Base-by-base conservation (phyloP, 2,329 filamentous ascomycete genomes). In the Fonsecaea pedrosoi region DNA sequence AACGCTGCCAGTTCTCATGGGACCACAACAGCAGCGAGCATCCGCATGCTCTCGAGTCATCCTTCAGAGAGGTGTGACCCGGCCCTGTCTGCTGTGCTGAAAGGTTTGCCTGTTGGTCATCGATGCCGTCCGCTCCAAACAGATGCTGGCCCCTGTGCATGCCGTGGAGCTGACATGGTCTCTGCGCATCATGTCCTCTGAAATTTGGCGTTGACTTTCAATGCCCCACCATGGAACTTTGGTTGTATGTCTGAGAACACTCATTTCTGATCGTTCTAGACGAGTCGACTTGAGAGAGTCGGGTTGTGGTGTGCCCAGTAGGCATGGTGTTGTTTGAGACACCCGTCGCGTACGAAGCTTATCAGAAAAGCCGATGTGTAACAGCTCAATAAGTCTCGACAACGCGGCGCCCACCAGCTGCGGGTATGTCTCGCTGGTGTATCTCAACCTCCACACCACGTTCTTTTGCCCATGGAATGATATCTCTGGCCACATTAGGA, bases 401-500 rank as follows among this genome's bases (percentile, higher is more conserved):
- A 2, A 50, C 9, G 10, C 21, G 45, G 21, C 45, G 45, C 9
- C 45, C 45, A 50, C 21, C 25, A 21, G 8, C 45, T 12, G 21
- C 5, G 12, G 45, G 21, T 5, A 13, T 12, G 18, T 30, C 18
- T 25, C 9, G 8, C 10, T 21, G 13, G 21, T n/a, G 42, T 15
- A 56, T 38, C 15, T 56, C 12, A 30, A 70, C 54, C 35, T 65
- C 35, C 10, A 67, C 64, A 1, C 62, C 61, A 8, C 61, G 61
- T 25, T 32, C 42, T 18, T 58, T 45, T 2, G 63, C 66, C 64
- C 63, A 70, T 6, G 62, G 34, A 21, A 68, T 58, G 21, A 68
- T 54, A 48, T 70, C 68, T n/a, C 54, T 54, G 12, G 62, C 64
- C 13, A 71, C 67, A 21, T 64, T 48, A 21, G 30, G 3, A 32